These are phyloP conservation scores for Tylopilus subfusipes DNA, from an alignment of 768 basidiomycete species.

Conservation along the genomic window DNA sequence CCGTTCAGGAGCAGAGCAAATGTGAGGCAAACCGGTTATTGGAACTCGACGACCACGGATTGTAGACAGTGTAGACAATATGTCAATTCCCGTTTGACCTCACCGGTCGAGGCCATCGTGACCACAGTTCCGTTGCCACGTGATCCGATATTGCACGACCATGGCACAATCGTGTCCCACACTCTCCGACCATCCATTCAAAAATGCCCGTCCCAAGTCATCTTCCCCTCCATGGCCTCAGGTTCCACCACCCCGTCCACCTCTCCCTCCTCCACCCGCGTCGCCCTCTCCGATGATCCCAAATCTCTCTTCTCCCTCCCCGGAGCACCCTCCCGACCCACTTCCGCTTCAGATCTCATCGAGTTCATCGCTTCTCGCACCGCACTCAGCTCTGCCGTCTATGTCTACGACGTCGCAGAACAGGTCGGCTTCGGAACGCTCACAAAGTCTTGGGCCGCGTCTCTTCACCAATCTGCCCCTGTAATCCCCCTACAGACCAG, in stretches of 20 bases:
- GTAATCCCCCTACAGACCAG: slow-evolving; percentile 76
- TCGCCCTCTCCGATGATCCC: slow-evolving; percentile 31
- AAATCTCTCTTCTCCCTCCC: slow-evolving; percentile 16
- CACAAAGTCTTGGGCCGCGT: slow-evolving; percentile 61
- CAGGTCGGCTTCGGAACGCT: slow-evolving; percentile 77
- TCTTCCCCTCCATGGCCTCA: not conserved
- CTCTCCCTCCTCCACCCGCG: slow-evolving; percentile 34
- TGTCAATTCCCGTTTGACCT: not conserved
- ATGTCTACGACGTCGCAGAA: slow-evolving; percentile 80
- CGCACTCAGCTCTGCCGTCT: slow-evolving; percentile 60
- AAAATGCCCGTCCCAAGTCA: not conserved
- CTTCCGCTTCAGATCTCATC: slow-evolving; percentile 57
- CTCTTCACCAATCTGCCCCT: slow-evolving; percentile 41
- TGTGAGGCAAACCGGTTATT: no score
- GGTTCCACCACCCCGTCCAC: not conserved
- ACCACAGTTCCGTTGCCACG: slow-evolving; percentile 18
- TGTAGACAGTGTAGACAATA: not conserved
- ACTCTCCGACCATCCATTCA: not conserved
- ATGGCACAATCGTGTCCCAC: slow-evolving; percentile 32
- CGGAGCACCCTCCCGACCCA: slow-evolving; percentile 4
- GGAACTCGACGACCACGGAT: not conserved
- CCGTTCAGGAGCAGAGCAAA: slow-evolving; percentile 27
- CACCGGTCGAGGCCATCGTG: no score
- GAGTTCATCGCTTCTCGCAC: slow-evolving; percentile 64
- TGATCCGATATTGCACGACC: slow-evolving; percentile 29